A percentile compares a stretch with the other conserved stretches of the same genome.
Evolutionary conservation across 495 filamentous ascomycete genomes (phyloP).

Genomic region (Hamigera avellanea): DNA sequence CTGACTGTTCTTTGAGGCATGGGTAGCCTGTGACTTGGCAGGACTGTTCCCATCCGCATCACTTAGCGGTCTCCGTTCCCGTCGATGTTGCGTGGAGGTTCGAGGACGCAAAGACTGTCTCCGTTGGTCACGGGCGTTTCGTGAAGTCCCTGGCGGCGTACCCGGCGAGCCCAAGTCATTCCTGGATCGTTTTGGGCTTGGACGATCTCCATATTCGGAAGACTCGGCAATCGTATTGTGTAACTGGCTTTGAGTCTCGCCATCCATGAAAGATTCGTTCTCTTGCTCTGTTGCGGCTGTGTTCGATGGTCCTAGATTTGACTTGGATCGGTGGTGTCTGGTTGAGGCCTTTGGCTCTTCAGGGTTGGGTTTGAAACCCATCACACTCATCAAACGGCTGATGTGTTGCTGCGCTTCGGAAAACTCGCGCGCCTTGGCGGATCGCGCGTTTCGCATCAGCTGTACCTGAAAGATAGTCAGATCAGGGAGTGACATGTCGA

Average conservation of each 20-base stretch:
- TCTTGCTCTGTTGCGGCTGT: constrained; percentile 4
- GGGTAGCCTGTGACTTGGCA: constrained; percentile 9
- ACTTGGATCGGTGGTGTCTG: constrained; percentile 13
- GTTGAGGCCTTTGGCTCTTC: constrained; percentile 9
- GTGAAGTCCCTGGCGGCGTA: too few relatives aligned
- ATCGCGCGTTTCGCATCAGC: constrained; percentile 25
- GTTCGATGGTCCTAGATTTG: constrained; percentile 6
- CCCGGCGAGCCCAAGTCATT: too few relatives aligned
- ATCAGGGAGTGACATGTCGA: neutral
- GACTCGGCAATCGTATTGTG: constrained; percentile 8
- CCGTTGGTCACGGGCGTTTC: too few relatives aligned
- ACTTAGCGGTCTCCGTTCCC: constrained; percentile 13
- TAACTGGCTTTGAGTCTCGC: constrained; percentile 8
- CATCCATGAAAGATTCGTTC: constrained; percentile 10
- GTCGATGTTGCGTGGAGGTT: neutral
- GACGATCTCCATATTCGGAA: constrained; percentile 7
- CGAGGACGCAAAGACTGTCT: too few relatives aligned
- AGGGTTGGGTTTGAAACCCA: constrained; percentile 25
- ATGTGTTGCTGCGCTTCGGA: constrained; percentile 39
- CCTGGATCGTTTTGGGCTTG: constrained; percentile 22
- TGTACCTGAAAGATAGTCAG: constrained; percentile 18
- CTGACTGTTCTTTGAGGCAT: constrained; percentile 5
- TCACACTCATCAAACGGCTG: constrained; percentile 33
- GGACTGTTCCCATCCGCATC: constrained; percentile 20
- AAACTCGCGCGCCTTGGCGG: constrained; percentile 36